Evolutionary conservation across 768 basidiomycete genomes (phyloP), one percentile per base, ranked within the genome.

Genomic region (Russula sp.): DNA sequence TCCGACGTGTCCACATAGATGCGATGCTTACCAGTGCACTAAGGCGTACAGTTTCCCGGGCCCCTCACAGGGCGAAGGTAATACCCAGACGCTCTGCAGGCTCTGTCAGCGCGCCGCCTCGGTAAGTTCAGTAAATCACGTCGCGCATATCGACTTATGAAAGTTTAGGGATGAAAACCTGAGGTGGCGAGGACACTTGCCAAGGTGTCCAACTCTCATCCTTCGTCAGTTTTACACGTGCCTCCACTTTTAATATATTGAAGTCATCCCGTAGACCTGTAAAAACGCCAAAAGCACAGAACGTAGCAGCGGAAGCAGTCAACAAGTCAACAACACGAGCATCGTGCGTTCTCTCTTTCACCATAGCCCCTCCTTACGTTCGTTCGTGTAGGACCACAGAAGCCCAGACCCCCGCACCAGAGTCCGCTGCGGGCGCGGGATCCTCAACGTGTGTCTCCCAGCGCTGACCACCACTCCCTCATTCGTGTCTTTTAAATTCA

Each of bases 41-140:
- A 27, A 45, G 49, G 48, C 53, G 58, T n/a, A 60, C 63, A 16
- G 40, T 49, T 34, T 51, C 20, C 7, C n/a, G n/a, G 31, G 11
- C 58, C 7, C 52, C 54, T 8, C 53, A n/a, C 6, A 55, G 42
- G 18, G 27, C 42, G 27, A 27, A 4, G 27, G 27, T n/a, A 13
- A 32, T 40, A 1, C 35, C 51, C 31, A 31, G 34, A 4, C 58
- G 63, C 35, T 55, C 18, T 0, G 35, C 55, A 4, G 32, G 40
- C 32, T 64, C 63, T 16, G 45, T 32, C 16, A 55, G 54, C 22
- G 37, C 8, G 18, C 27, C 54, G 0, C 54, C 54, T 13, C 35
- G 18, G 63, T 60, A 60, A 50, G 58, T 64, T 31, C 20, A 40
- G 9, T 18, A 52, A 42, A 39, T 34, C 37, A 54, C 31, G 37